A percentile compares a stretch with the other conserved stretches of the same genome.
Evolutionary conservation across 768 basidiomycete genomes (phyloP).

Genomic region (Dentipellis fragilis): DNA sequence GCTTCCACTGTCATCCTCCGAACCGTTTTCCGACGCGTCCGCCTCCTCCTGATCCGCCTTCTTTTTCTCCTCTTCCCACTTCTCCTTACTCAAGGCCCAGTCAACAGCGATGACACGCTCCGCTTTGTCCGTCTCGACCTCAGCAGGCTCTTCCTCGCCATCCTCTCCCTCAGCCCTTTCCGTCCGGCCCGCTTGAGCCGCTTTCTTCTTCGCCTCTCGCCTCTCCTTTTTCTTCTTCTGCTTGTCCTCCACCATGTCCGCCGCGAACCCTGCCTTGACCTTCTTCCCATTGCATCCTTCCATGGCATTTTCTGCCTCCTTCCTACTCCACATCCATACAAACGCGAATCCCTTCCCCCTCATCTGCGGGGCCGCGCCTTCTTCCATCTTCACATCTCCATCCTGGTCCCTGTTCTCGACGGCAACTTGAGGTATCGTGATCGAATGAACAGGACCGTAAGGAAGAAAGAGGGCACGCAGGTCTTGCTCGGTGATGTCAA

Average conservation of each 20-base stretch:
- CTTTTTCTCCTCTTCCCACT: conserved; percentile 75
- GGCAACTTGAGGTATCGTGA: conserved; percentile 56
- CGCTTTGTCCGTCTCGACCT: conserved; percentile 11
- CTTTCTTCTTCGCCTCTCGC: conserved; percentile 28
- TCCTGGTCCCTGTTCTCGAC: conserved; percentile 18
- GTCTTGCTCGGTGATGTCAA: conserved; percentile 74
- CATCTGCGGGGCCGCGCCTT: conserved; percentile 6
- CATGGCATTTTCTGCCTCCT: conserved; percentile 44
- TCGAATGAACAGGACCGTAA: conserved; percentile 77
- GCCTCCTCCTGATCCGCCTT: conserved; percentile 31
- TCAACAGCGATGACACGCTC: conserved; percentile 83
- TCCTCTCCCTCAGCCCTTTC: conserved; percentile 11
- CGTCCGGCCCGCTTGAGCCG: conserved; percentile 12
- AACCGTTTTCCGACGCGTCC: conserved; percentile 24
- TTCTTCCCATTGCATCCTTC: conserved; percentile 16
- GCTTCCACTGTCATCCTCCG: conserved; percentile 10
- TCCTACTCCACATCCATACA: conserved; percentile 83
- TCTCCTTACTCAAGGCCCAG: conserved; percentile 92
- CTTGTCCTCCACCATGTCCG: conserved; percentile 19
- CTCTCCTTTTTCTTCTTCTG: conserved; percentile 23
- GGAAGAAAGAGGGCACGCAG: conserved; percentile 80
- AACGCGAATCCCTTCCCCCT: conserved; percentile 83
- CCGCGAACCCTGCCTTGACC: conserved; percentile 17
- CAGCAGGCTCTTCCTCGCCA: conserved; percentile 15
- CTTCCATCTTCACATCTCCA: conserved; percentile 21